Evolutionary conservation across 2,329 filamentous ascomycete species (phyloP), one percentile per base, ranked within the genome.

Genomic region (Dendryphion nanum): DNA sequence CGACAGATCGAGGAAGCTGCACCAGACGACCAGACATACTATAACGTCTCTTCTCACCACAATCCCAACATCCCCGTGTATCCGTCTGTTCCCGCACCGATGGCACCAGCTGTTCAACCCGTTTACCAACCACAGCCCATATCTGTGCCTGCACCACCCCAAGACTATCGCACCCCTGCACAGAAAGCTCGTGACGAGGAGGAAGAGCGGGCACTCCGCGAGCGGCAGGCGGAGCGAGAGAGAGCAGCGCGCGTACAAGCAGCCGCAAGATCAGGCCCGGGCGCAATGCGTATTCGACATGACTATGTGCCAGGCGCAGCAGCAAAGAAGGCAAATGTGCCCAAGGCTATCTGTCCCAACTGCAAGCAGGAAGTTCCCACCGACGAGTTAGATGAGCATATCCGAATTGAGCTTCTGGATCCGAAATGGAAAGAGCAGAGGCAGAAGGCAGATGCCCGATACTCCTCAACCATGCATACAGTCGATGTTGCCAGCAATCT

Each of bases 361-460:
- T 97, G 93, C 75, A 85, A 87, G 53, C 88, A 95, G 69, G 82
- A 87, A 51, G 89, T 96, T 42, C 88, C 89, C 6, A 81, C 87
- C 55, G 81, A 85, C 54, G 91, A 97, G 69, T 78, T 96, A 50
- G 87, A 93, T 43, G 83, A 91, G 48, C 91, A 97, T 61, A 91
- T 97, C 81, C 82, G 87, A 66, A 95, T 97, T 61, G 91, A 97
- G 68, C 77, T 96, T 32, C 78, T 96, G 42, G 91, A 97, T 62
- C 91, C 91, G 1, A 81, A 86, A 42, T 97, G 91, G 90, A 95
- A 95, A 64, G 90, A 96, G 62, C 90, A 97, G 64, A 89, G 89
- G 52, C 86, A 87, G 41, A 95, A 95, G 64, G 82, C 87, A 13
- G 89, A 95, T 31, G 82, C 86, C 10, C 84, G 91, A 45, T 88